A percentile compares a stretch with the other conserved stretches of the same genome.
Conservation (phyloP, 2,329 filamentous ascomycete species). For the Byssochlamys sp. region DNA sequence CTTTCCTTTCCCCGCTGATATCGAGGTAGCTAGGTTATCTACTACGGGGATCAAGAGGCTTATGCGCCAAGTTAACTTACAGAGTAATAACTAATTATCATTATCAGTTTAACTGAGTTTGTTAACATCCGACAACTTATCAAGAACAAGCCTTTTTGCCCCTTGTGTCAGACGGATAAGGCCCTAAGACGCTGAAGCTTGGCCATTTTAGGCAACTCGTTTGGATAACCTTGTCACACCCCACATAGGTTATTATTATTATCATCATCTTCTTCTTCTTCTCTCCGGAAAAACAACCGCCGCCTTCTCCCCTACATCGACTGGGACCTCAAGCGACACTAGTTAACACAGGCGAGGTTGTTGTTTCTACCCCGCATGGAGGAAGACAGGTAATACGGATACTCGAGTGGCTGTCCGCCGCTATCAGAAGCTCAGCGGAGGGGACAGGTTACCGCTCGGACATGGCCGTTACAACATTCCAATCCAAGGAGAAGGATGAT, state of each 20-base stretch:
- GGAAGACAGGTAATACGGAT: too few species aligned
- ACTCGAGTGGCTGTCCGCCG: too few species aligned
- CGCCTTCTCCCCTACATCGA: too few species aligned
- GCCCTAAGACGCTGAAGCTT: background rate
- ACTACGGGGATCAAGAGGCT: background rate
- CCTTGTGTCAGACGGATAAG: background rate
- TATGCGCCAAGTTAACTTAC: background rate
- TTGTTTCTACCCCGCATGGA: background rate
- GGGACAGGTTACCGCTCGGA: background rate
- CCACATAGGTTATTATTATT: background rate
- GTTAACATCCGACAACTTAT: too few species aligned
- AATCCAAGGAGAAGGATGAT: background rate
- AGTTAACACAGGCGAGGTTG: background rate
- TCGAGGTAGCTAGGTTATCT: background rate
- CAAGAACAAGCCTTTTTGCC: too few species aligned
- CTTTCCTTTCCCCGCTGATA: background rate
- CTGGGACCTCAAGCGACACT: too few species aligned
- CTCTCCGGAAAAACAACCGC: background rate
- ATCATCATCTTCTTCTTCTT: background rate
- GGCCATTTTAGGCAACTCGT: background rate
- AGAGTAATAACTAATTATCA: too few species aligned
- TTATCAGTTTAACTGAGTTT: too few species aligned
- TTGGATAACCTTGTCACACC: background rate
- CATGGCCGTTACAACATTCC: too few species aligned
- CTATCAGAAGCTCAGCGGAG: too few species aligned